Base-by-base conservation (phyloP, 208 protist genomes). In the Acanthamoeba comandoni region DNA sequence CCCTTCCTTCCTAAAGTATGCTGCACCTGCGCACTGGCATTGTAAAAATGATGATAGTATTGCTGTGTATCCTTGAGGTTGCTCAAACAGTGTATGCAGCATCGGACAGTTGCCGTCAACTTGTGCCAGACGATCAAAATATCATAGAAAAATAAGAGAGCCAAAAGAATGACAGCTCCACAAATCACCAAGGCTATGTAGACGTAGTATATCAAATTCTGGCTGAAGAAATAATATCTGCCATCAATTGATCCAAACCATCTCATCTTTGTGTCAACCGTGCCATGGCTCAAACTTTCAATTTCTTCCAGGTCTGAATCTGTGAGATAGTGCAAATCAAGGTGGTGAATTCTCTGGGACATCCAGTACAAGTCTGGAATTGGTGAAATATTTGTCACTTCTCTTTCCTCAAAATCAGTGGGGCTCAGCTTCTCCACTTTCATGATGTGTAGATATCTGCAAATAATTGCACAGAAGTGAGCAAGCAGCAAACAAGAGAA, bases 361-460 rank as follows among this genome's bases (percentile, higher is more conserved):
- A 77, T 77, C 69, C 69, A 77, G 24, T 77, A 77, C 35, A 77
- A 48, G 43, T 77, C 69, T 77, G 69, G 58, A 65, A 77, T 77
- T 35, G 69, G 69, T 48, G 43, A 77, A 26, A 77, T 51, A 17
- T 39, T 24, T 17, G n/a, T 53, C n/a, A 52, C 69, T 26, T 77
- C 69, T 35, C 24, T 19, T 26, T 77, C 69, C 24, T 77, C 69
- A 48, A 77, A 77, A 13, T 77, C 69, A 24, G 69, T 77, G 13
- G 69, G 69, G 39, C 69, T 77, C 1, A 77, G 69, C 69, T 52
- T 77, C 13, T 77, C 2, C 3, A 77, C 69, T 48, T 77, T 35
- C 69, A 77, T 77, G 13, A 77, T n/a, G 39, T 24, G 69, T n/a
- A 77, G 24, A 19, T 43, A 43, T 17, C 69, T 77, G 31, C 8